phyloP scores from a whole-genome alignment of 306 rosid species.

The Vigna hirtella region DNA sequence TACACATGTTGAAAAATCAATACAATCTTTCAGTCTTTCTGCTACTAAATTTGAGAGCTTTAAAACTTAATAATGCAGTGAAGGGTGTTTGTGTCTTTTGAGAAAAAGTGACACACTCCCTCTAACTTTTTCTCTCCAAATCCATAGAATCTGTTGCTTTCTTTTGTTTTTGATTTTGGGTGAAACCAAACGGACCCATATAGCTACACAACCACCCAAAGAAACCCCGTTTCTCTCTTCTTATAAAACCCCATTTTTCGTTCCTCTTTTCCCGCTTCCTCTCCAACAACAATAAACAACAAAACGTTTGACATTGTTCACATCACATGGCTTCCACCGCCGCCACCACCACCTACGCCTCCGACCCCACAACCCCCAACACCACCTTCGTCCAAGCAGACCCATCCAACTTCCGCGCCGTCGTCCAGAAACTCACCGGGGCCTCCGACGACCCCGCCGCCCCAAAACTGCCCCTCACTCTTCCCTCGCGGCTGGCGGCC shows the following conservation, averaged over 20 bases:
- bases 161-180: not conserved
- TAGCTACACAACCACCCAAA: not conserved
- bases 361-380: slow-evolving; percentile 72
- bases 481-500: slow-evolving; percentile 53
- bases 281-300: not conserved
- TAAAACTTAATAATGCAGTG: too few relatives aligned
- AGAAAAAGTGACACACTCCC: not conserved
- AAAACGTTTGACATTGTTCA: too few relatives aligned
- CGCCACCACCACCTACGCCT: slow-evolving; percentile 45
- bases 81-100: not conserved
- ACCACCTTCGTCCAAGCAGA: slow-evolving; percentile 90
- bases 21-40: too few relatives aligned
- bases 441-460: slow-evolving; percentile 72
- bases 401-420: slow-evolving; percentile 77
- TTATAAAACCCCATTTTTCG: slow-evolving; percentile 45
- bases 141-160: not conserved
- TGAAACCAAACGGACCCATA: not conserved
- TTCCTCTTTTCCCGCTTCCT: slow-evolving; percentile 53
- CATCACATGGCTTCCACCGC: not conserved
- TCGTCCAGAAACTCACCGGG: slow-evolving; percentile 88
- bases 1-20: too few relatives aligned
- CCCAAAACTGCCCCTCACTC: slow-evolving; percentile 68
- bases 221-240: not conserved
- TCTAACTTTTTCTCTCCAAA: not conserved
- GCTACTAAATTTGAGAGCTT: too few relatives aligned